Conservation (phyloP, 2,329 filamentous ascomycete genomes). For the Pestalotiopsis sp. region DNA sequence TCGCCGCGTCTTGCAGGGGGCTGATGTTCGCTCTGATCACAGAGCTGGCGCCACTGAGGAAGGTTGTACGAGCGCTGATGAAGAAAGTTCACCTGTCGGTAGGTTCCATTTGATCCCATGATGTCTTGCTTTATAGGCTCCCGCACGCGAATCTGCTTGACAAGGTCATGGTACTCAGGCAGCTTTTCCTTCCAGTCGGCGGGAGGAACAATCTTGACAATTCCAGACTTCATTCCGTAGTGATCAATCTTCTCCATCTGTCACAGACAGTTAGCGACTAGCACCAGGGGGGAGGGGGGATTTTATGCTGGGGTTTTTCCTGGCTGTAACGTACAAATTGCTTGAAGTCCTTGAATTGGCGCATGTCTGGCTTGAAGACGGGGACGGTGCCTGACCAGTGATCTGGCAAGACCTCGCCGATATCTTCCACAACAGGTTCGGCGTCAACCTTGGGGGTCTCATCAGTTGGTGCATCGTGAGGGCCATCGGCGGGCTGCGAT, state of each 20-base stretch:
- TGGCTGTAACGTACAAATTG: slow-evolving; percentile 68
- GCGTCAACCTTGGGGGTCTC: slow-evolving; percentile 22
- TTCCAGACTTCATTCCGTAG: slow-evolving; percentile 97
- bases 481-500: background rate
- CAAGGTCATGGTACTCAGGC: slow-evolving; percentile 77
- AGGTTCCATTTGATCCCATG: slow-evolving; percentile 91
- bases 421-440: slow-evolving; percentile 54
- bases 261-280: slow-evolving; percentile 1
- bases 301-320: background rate
- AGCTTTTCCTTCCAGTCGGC: slow-evolving; percentile 88
- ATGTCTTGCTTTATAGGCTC: slow-evolving; percentile 99
- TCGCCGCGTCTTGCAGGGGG: slow-evolving; percentile 90
- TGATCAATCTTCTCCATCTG: slow-evolving; percentile 82
- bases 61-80: slow-evolving; percentile 96
- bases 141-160: slow-evolving; percentile 91
- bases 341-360: slow-evolving; percentile 92
- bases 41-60: slow-evolving; percentile 92
- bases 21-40: slow-evolving; percentile 93
- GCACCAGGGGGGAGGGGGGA: background rate
- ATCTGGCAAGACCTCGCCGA: slow-evolving; percentile 80
- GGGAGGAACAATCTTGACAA: slow-evolving; percentile 93
- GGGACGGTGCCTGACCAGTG: slow-evolving; percentile 92
- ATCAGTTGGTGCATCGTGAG: slow-evolving; percentile 1
- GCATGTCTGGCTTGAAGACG: slow-evolving; percentile 94
- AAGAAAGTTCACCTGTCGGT: slow-evolving; percentile 95